A percentile compares a stretch with the other conserved stretches of the same genome.
These are phyloP conservation scores for Pisolithus orientalis DNA, from an alignment of 768 basidiomycete species.

Conservation along the genomic window DNA sequence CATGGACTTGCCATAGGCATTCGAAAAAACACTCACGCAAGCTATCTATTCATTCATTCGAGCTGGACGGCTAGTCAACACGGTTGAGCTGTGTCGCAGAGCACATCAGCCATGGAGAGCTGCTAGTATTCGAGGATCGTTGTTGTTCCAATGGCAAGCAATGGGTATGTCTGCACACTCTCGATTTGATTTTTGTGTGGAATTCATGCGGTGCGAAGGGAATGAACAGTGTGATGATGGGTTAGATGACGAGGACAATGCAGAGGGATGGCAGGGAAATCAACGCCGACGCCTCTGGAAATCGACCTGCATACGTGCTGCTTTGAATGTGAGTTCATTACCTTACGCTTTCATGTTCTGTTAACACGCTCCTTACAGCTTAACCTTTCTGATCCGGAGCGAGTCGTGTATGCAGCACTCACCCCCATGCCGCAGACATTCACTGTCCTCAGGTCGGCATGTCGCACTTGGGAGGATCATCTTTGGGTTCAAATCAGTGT, in stretches of 20 bases:
- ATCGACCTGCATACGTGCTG: too few relatives aligned
- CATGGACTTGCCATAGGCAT: slow-evolving; percentile 44
- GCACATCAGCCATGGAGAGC: slow-evolving; percentile 91
- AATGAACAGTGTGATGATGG: slow-evolving; percentile 47
- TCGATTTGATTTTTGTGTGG: not conserved
- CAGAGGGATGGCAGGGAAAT: too few relatives aligned
- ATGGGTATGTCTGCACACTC: slow-evolving; percentile 46
- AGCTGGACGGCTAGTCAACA: slow-evolving; percentile 79
- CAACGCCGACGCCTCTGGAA: too few relatives aligned
- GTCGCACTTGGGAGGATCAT: slow-evolving; percentile 91
- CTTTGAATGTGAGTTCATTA: too few relatives aligned
- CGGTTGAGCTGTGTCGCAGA: slow-evolving; percentile 74
- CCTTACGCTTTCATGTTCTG: not conserved
- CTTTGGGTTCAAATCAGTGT: slow-evolving; percentile 87
- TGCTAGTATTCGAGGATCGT: slow-evolving; percentile 79
- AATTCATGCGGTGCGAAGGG: slow-evolving; percentile 29
- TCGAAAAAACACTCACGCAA: slow-evolving; percentile 72
- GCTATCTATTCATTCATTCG: slow-evolving; percentile 78
- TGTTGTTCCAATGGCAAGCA: slow-evolving; percentile 69
- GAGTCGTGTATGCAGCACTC: slow-evolving; percentile 81
- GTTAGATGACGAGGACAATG: slow-evolving; percentile 17
- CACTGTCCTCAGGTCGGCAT: slow-evolving; percentile 61
- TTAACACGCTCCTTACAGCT: not conserved
- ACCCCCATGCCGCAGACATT: slow-evolving; percentile 66
- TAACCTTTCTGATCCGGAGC: slow-evolving; percentile 52